Percentiles rank a stretch among this genome's conserved stretches.
Conservation (phyloP, 2,329 filamentous ascomycete species). For the Zymoseptoria ardabiliae region DNA sequence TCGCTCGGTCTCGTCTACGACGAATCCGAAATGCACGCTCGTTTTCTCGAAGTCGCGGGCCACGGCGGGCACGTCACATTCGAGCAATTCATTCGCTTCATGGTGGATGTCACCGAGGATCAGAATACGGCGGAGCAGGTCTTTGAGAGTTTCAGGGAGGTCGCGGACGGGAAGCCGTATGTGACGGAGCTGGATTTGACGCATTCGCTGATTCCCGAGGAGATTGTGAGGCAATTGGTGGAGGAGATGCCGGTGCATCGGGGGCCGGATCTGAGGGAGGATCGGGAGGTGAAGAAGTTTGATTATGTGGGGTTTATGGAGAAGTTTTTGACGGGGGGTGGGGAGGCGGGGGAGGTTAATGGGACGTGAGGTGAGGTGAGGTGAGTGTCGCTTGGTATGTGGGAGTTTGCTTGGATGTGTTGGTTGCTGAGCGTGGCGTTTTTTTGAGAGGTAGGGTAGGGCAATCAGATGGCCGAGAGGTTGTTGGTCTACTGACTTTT, state of each 20-base stretch:
- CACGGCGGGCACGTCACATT: constrained; percentile 73
- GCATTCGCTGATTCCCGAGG: constrained; percentile 90
- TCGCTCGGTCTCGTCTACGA: constrained; percentile 92
- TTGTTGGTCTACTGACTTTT: too few species aligned
- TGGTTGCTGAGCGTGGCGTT: not conserved
- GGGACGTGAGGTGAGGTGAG: not conserved
- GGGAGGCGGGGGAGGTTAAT: not conserved
- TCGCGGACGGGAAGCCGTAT: constrained; percentile 97
- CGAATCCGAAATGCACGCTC: constrained; percentile 95
- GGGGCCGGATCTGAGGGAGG: constrained; percentile 78
- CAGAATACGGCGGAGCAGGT: constrained; percentile 98
- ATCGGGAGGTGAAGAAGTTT: constrained; percentile 77
- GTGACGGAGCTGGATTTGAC: constrained; percentile 95
- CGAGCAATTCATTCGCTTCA: constrained; percentile 98
- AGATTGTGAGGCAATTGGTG: constrained; percentile 88
- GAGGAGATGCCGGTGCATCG: constrained; percentile 77
- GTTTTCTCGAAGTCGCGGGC: constrained; percentile 73
- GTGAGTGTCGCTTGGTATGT: not conserved
- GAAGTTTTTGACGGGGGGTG: constrained; percentile 42
- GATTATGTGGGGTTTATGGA: constrained; percentile 99
- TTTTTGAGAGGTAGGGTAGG: too few species aligned
- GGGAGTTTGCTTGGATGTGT: not conserved
- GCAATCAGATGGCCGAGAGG: too few species aligned
- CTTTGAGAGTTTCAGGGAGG: constrained; percentile 94
- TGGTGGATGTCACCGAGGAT: constrained; percentile 98